These are phyloP conservation scores for Blastobotrys buckinghamii DNA, from an alignment of 1,139 yeast genomes.

Conservation along the genomic window DNA sequence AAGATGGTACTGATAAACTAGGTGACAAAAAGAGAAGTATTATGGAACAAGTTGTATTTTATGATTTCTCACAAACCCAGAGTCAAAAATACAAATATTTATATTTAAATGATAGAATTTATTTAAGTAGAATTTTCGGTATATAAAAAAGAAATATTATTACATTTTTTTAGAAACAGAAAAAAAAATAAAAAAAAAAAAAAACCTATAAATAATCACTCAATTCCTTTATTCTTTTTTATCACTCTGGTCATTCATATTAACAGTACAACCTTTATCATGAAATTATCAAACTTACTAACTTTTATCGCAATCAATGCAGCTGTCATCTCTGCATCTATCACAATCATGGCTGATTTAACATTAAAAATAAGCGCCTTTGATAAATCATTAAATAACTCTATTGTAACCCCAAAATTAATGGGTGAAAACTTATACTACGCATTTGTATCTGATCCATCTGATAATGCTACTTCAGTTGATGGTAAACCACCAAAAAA, in stretches of 20 bases:
- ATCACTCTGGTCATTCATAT: not conserved
- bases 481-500: not conserved
- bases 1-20: not conserved
- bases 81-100: constrained; percentile 5
- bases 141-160: too few relatives aligned
- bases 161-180: too few relatives aligned
- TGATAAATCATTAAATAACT: not conserved
- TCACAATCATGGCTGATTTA: not conserved
- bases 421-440: not conserved
- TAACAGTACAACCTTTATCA: not conserved
- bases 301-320: not conserved
- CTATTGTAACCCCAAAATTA: not conserved
- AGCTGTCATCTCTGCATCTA: not conserved
- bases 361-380: not conserved
- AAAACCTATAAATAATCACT: too few relatives aligned
- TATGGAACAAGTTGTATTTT: constrained; percentile 2
- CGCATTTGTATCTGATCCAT: not conserved
- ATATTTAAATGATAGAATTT: constrained; percentile 3
- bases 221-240: not conserved
- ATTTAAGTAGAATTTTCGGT: constrained; percentile 2
- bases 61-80: constrained; percentile 3
- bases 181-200: too few relatives aligned
- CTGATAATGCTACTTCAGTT: not conserved
- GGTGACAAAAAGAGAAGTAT: not conserved
- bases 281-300: not conserved